phyloP scores from a whole-genome alignment of 2,329 filamentous ascomycete genomes.

The Lachnellula hyalina region DNA sequence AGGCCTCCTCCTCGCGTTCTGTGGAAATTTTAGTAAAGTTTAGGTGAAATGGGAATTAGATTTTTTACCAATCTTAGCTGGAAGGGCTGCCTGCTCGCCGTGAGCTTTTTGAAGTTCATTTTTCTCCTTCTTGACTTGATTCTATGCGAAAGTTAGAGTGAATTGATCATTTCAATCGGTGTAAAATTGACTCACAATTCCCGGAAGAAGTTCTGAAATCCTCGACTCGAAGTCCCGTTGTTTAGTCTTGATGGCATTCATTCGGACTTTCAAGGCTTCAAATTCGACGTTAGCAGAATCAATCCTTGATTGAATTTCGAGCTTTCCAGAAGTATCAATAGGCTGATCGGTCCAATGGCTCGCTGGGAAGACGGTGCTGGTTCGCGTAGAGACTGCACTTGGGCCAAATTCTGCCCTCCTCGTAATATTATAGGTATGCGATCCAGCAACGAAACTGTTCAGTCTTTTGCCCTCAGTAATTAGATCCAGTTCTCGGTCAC shows the following conservation, averaged over 20 bases:
- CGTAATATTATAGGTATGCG: slow-evolving; percentile 56
- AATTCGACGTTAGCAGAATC: slow-evolving; percentile 24
- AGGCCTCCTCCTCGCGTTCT: slow-evolving; percentile 32
- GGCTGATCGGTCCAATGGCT: slow-evolving; percentile 72
- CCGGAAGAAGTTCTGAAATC: slow-evolving; percentile 33
- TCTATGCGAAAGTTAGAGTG: slow-evolving; percentile 33
- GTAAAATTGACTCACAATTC: too few species aligned
- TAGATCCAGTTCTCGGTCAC: slow-evolving; percentile 61
- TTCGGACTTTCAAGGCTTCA: slow-evolving; percentile 20
- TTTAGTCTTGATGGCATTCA: slow-evolving; percentile 7
- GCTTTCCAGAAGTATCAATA: slow-evolving; percentile 61
- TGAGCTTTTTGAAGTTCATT: slow-evolving; percentile 59
- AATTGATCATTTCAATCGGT: not conserved
- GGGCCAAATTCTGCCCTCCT: slow-evolving; percentile 78
- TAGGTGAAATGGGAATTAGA: not conserved
- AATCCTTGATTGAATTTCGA: slow-evolving; percentile 51
- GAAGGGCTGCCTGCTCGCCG: slow-evolving; percentile 61
- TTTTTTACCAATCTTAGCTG: slow-evolving; percentile 61
- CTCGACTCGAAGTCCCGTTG: slow-evolving; percentile 31
- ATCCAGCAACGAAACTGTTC: slow-evolving; percentile 64
- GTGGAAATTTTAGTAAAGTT: slow-evolving; percentile 25
- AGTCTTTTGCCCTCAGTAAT: slow-evolving; percentile 54
- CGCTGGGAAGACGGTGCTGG: slow-evolving; percentile 56
- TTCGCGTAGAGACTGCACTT: slow-evolving; percentile 63
- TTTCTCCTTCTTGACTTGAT: slow-evolving; percentile 56